Percentiles rank a stretch among this genome's conserved stretches.
Conservation (phyloP, 2,329 filamentous ascomycete genomes). For the Aspergillus sp. region DNA sequence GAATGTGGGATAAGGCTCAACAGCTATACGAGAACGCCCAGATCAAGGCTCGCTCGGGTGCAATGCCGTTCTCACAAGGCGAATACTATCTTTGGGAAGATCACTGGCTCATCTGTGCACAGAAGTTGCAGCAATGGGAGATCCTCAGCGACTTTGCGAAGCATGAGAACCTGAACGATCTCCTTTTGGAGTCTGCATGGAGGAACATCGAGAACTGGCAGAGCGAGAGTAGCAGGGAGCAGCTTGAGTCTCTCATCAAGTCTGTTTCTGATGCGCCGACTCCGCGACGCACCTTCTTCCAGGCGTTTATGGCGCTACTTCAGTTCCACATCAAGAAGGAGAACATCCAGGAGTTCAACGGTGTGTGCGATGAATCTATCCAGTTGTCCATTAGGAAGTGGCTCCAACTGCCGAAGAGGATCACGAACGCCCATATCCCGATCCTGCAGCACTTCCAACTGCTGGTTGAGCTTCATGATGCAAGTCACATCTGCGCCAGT, state of each 20-base stretch:
- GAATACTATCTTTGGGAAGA: slow-evolving; percentile 99
- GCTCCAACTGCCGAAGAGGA: slow-evolving; percentile 92
- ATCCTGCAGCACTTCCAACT: slow-evolving; percentile 98
- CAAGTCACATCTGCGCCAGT: slow-evolving; percentile 92
- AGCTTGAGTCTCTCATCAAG: slow-evolving; percentile 90
- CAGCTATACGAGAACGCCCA: slow-evolving; percentile 95
- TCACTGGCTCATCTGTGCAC: slow-evolving; percentile 95
- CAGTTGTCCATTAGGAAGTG: slow-evolving; percentile 97
- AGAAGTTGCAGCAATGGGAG: slow-evolving; percentile 99
- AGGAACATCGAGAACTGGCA: slow-evolving; percentile 95
- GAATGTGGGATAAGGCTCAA: slow-evolving; percentile 99
- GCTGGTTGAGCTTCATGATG: slow-evolving; percentile 94
- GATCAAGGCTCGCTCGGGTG: slow-evolving; percentile 92
- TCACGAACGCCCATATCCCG: slow-evolving; percentile 94
- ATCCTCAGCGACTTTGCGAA: slow-evolving; percentile 97
- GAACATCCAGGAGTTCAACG: slow-evolving; percentile 75
- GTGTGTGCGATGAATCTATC: slow-evolving; percentile 93
- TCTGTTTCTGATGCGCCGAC: slow-evolving; percentile 97
- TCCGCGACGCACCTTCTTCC: slow-evolving; percentile 91
- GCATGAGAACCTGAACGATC: slow-evolving; percentile 96
- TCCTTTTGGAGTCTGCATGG: slow-evolving; percentile 94
- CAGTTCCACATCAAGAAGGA: slow-evolving; percentile 93
- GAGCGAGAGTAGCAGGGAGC: slow-evolving; percentile 79
- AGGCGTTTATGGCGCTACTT: slow-evolving; percentile 94
- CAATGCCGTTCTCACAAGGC: slow-evolving; percentile 91